phyloP scores from a whole-genome alignment of 2,329 filamentous ascomycete genomes.

The Emergomyces pasteurianus region DNA sequence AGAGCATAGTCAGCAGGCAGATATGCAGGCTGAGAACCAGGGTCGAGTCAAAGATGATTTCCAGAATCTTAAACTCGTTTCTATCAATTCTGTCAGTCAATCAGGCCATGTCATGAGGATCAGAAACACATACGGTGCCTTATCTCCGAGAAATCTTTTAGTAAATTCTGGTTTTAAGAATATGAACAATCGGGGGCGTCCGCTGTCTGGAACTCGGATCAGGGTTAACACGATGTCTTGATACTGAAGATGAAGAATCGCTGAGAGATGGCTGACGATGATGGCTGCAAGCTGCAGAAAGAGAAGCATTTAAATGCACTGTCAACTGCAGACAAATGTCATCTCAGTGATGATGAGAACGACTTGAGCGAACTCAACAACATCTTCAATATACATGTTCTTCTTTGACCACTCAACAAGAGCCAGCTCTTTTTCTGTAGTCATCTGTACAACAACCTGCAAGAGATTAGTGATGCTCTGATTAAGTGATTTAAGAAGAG shows the following conservation, averaged over 20 bases:
- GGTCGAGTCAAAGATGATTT: too few relatives aligned
- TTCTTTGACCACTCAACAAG: slow-evolving; percentile 13
- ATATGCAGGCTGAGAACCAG: too few relatives aligned
- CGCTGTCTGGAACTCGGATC: neutral
- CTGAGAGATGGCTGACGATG: slow-evolving; percentile 5
- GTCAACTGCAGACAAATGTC: slow-evolving; percentile 19
- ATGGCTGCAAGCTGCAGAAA: slow-evolving; percentile 20
- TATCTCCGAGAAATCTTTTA: neutral
- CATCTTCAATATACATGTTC: slow-evolving; percentile 21
- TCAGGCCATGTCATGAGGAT: too few relatives aligned
- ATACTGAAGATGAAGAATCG: neutral
- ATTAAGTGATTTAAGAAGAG: too few relatives aligned
- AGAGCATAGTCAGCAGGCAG: too few relatives aligned
- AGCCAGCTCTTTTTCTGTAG: slow-evolving; percentile 12
- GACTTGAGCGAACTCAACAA: slow-evolving; percentile 18
- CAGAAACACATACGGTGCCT: neutral
- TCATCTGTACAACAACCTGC: neutral
- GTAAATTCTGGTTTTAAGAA: neutral
- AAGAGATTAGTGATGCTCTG: neutral
- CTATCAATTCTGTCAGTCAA: too few relatives aligned
- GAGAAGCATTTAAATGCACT: slow-evolving; percentile 13
- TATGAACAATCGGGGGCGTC: neutral
- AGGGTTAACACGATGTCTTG: neutral
- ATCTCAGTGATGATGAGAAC: slow-evolving; percentile 20
- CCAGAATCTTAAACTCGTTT: too few relatives aligned